A percentile compares a stretch with the other conserved stretches of the same genome.
phyloP scores from a whole-genome alignment of 768 basidiomycete species.

The Collybiopsis confluens region DNA sequence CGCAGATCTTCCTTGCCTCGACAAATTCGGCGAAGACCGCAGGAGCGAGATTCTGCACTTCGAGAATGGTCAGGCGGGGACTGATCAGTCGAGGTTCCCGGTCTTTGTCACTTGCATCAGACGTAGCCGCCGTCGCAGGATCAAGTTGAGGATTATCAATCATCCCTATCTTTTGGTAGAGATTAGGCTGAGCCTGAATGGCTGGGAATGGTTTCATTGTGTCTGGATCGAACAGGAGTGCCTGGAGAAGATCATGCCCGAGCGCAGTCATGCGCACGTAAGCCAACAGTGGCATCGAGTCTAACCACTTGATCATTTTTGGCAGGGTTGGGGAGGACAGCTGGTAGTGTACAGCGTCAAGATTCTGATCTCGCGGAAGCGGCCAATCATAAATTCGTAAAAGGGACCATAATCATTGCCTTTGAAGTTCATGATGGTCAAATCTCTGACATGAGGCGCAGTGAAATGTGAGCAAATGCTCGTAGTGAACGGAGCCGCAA shows the following conservation, averaged over 20 bases:
- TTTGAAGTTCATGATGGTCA: constrained; percentile 52
- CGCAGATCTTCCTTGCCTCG: constrained; percentile 23
- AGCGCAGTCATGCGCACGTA: constrained; percentile 49
- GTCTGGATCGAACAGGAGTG: constrained; percentile 42
- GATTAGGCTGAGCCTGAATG: constrained; percentile 1
- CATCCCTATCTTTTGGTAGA: neutral
- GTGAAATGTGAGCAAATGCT: constrained; percentile 44
- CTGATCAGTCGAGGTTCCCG: constrained; percentile 24
- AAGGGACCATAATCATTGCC: constrained; percentile 50
- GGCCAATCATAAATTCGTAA: constrained; percentile 39
- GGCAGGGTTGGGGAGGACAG: constrained; percentile 19
- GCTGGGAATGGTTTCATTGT: constrained; percentile 8
- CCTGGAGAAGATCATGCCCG: constrained; percentile 35
- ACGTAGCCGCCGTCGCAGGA: neutral
- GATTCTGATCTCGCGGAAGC: constrained; percentile 49
- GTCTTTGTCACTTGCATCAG: neutral
- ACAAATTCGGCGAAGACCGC: constrained; percentile 16
- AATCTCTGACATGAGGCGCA: constrained; percentile 54
- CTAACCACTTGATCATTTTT: constrained; percentile 45
- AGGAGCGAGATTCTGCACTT: constrained; percentile 6
- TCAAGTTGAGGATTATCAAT: neutral
- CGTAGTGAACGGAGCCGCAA: constrained; percentile 42
- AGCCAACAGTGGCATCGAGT: constrained; percentile 52
- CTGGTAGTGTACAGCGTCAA: constrained; percentile 48
- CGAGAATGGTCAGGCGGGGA: constrained; percentile 13